Percentiles rank a stretch among this genome's conserved stretches.
Conservation (phyloP, 179 eudicot species). For the Sideroxylon spinosum region DNA sequence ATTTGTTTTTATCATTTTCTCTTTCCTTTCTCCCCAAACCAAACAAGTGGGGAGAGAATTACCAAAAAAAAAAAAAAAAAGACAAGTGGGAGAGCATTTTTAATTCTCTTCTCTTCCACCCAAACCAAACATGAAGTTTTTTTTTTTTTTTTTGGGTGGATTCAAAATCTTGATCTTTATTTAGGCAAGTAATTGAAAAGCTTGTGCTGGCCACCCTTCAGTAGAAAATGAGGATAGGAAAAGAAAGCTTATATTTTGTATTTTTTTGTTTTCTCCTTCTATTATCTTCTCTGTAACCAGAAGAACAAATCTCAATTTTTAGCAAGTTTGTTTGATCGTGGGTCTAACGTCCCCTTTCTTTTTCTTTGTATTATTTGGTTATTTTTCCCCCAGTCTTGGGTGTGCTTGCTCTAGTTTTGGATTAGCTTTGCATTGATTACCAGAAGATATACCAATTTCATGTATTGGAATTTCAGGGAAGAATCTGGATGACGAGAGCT, state of each 20-base stretch:
- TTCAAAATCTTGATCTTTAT: not conserved
- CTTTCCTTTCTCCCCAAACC: too few species aligned
- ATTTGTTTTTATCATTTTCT: too few species aligned
- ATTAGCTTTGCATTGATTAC: not conserved
- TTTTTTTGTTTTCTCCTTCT: too few species aligned
- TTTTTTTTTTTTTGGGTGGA: not conserved
- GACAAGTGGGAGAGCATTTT: too few species aligned
- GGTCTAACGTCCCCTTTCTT: not conserved
- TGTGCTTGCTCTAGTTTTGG: conserved; percentile 1
- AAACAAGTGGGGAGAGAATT: too few species aligned
- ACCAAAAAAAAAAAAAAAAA: too few species aligned
- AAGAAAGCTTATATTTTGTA: not conserved
- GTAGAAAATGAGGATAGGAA: not conserved
- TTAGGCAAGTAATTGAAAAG: not conserved
- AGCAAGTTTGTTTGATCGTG: not conserved
- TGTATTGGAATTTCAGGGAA: conserved; percentile 43
- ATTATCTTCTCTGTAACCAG: not conserved
- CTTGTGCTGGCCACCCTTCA: not conserved
- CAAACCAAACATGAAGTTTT: too few species aligned
- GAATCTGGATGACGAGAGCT: conserved; percentile 69
- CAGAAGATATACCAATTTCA: not conserved
- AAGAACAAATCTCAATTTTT: not conserved
- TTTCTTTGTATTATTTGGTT: not conserved
- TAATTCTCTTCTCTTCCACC: too few species aligned
- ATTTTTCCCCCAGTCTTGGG: not conserved